Percentiles rank a stretch among this genome's conserved stretches.
phyloP scores from a whole-genome alignment of 1,284 basidiomycete genomes.

The Xerocomus nothofagi region DNA sequence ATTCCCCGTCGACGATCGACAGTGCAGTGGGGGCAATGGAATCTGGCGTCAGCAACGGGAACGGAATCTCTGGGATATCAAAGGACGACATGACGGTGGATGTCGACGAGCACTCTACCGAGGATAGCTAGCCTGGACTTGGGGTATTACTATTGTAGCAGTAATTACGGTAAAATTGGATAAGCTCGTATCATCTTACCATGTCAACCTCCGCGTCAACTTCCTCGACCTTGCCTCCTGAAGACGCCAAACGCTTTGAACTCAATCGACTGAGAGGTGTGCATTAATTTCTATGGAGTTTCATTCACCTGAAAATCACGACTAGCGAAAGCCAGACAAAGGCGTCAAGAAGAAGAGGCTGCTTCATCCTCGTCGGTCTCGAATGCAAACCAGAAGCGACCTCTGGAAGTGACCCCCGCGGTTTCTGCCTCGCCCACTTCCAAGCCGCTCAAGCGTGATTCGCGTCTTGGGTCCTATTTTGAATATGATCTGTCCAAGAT shows the following conservation, averaged over 20 bases:
- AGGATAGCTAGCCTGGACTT: slow-evolving; percentile 6
- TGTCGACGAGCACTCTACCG: slow-evolving; percentile 23
- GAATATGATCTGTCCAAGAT: slow-evolving; percentile 98
- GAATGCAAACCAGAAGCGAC: slow-evolving; percentile 62
- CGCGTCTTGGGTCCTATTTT: slow-evolving; percentile 82
- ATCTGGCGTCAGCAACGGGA: slow-evolving; percentile 15
- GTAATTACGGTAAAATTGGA: neutral
- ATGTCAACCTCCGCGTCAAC: neutral
- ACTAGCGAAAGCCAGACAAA: slow-evolving; percentile 56
- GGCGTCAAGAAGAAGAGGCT: slow-evolving; percentile 53
- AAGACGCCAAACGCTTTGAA: slow-evolving; percentile 40
- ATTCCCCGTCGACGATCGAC: slow-evolving; percentile 35
- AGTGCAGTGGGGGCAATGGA: slow-evolving; percentile 28
- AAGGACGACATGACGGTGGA: slow-evolving; percentile 31
- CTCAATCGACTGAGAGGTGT: slow-evolving; percentile 55
- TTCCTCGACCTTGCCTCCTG: slow-evolving; percentile 29
- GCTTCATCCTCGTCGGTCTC: slow-evolving; percentile 46
- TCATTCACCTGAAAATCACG: slow-evolving; percentile 16
- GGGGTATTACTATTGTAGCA: too few relatives aligned
- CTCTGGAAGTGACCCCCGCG: slow-evolving; percentile 48
- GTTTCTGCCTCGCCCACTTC: slow-evolving; percentile 62
- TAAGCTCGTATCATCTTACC: too few relatives aligned
- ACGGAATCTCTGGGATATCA: slow-evolving; percentile 13
- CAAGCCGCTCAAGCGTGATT: slow-evolving; percentile 66
- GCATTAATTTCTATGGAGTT: slow-evolving; percentile 1